A percentile compares a stretch with the other conserved stretches of the same genome.
Evolutionary conservation across 2,329 filamentous ascomycete genomes (phyloP).

Genomic region (Rugonectria rugulosa): DNA sequence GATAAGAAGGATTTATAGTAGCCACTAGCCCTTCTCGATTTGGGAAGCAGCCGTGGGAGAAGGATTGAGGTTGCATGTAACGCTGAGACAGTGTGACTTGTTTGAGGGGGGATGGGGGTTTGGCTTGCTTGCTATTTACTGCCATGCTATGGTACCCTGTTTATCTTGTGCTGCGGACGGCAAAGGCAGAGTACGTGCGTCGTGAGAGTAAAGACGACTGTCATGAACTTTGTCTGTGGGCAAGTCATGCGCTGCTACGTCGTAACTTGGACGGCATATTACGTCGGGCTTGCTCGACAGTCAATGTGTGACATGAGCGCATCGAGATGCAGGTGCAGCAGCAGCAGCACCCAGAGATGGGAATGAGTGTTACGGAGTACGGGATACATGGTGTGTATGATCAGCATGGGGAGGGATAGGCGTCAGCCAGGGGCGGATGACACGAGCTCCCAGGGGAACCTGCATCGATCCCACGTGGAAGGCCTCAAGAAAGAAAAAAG

Average conservation of each 20-base stretch:
- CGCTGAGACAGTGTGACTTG: background rate
- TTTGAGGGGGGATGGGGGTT: background rate
- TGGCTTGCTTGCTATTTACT: too few relatives aligned
- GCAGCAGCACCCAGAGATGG: background rate
- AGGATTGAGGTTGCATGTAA: conserved; percentile 15
- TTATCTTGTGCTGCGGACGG: too few relatives aligned
- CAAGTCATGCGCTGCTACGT: too few relatives aligned
- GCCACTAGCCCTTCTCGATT: conserved; percentile 8
- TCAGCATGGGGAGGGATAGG: conserved; percentile 10
- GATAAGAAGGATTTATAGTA: conserved; percentile 20
- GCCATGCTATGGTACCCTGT: too few relatives aligned
- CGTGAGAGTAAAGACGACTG: too few relatives aligned
- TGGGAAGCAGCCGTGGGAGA: conserved; percentile 11
- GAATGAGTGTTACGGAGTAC: conserved; percentile 7
- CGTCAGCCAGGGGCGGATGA: conserved; percentile 22
- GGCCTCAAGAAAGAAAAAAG: background rate
- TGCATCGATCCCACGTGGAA: conserved; percentile 38
- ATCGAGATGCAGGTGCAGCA: too few relatives aligned
- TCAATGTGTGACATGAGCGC: too few relatives aligned
- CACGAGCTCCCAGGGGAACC: conserved; percentile 32
- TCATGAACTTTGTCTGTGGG: too few relatives aligned
- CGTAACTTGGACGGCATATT: too few relatives aligned
- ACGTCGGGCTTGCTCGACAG: too few relatives aligned
- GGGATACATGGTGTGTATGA: conserved; percentile 8
- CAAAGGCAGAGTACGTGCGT: too few relatives aligned